Evolutionary conservation across 441 rosid species (phyloP).

Genomic region (Populus hybrid): DNA sequence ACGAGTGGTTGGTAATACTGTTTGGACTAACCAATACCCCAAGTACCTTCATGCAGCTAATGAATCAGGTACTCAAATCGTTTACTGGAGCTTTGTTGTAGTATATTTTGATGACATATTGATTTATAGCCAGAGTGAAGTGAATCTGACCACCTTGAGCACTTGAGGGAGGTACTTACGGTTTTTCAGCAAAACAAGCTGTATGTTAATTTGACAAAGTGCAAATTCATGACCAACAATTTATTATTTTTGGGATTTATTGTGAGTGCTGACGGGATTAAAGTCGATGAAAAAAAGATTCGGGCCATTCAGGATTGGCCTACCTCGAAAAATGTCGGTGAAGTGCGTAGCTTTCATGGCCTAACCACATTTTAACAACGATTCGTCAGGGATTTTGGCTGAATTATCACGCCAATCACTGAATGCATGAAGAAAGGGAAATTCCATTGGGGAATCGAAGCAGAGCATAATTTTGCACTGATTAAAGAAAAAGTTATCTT

Average conservation of each 20-base stretch:
- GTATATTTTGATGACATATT: not conserved
- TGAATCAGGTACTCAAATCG: not conserved
- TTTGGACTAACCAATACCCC: not conserved
- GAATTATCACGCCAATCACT: not conserved
- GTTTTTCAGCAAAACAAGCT: too few relatives aligned
- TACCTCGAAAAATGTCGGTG: accelerated
- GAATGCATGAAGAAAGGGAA: not conserved
- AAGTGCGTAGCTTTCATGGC: not conserved
- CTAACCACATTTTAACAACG: not conserved
- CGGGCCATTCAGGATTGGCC: too few relatives aligned
- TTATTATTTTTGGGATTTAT: too few relatives aligned
- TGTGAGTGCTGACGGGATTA: too few relatives aligned
- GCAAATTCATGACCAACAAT: not conserved
- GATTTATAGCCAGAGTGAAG: too few relatives aligned
- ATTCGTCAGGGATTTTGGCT: too few relatives aligned
- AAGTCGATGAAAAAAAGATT: too few relatives aligned
- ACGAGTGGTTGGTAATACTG: not conserved
- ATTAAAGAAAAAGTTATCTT: not conserved
- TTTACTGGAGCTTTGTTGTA: too few relatives aligned
- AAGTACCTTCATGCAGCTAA: too few relatives aligned
- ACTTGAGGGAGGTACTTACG: accelerated
- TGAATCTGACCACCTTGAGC: too few relatives aligned
- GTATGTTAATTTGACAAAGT: too few relatives aligned
- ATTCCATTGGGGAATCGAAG: not conserved
- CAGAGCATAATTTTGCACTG: not conserved